phyloP scores from a whole-genome alignment of 306 rosid species.

The Ochetophila trinervis region DNA sequence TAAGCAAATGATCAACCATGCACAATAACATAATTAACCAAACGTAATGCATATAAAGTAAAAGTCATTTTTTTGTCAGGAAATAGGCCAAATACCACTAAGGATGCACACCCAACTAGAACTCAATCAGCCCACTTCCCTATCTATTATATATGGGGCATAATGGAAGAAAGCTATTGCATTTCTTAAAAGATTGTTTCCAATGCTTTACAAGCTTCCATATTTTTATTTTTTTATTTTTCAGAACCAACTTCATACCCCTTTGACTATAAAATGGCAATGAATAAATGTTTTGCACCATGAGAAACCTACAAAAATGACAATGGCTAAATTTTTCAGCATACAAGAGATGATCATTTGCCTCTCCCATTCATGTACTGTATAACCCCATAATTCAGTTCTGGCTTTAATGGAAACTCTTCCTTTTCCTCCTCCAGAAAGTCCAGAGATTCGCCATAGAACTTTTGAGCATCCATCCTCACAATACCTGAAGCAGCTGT shows the following conservation, averaged over 20 bases:
- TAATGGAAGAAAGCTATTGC: not conserved
- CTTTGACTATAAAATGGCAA: not conserved
- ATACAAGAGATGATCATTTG: too few species aligned
- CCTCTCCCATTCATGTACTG: too few species aligned
- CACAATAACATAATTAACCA: too few species aligned
- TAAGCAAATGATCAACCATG: too few species aligned
- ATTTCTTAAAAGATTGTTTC: not conserved
- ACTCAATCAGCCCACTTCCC: too few species aligned
- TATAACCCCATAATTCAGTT: not conserved
- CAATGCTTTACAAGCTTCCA: not conserved
- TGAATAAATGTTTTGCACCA: not conserved
- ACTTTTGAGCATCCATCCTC: conserved; percentile 40
- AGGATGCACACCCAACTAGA: too few species aligned
- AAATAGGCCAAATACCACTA: too few species aligned
- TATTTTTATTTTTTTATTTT: not conserved
- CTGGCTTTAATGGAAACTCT: conserved; percentile 21
- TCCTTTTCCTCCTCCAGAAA: conserved; percentile 40
- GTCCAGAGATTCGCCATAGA: conserved; percentile 39
- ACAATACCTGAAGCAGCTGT: conserved; percentile 21
- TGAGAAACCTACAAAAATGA: not conserved
- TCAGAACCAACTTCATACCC: not conserved
- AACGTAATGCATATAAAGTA: too few species aligned
- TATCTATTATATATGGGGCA: too few species aligned
- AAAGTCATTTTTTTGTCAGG: too few species aligned
- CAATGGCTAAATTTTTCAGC: too few species aligned